A percentile compares a stretch with the other conserved stretches of the same genome.
phyloP scores from a whole-genome alignment of 306 rosid genomes.

The Gastrolobium bilobum region DNA sequence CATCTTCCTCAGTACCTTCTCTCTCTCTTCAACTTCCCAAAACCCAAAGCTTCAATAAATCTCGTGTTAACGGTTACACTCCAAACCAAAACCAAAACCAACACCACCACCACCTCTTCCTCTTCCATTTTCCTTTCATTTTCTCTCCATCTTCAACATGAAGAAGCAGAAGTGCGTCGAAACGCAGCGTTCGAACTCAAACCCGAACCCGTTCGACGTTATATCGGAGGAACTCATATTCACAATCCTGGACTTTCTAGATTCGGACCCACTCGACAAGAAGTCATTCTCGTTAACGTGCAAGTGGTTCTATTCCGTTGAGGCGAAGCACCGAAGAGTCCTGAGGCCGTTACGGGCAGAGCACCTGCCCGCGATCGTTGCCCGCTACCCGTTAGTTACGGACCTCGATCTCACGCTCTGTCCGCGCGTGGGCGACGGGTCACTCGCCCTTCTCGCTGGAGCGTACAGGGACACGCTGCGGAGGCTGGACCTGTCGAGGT shows the following conservation, averaged over 20 bases:
- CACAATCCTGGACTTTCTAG: slow-evolving; percentile 70
- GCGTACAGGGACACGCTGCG: slow-evolving; percentile 59
- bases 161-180: slow-evolving; percentile 56
- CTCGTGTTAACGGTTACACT: slow-evolving; percentile 52
- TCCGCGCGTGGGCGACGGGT: slow-evolving; percentile 63
- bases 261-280: slow-evolving; percentile 52
- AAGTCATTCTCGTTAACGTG: slow-evolving; percentile 71
- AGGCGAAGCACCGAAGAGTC: slow-evolving; percentile 76
- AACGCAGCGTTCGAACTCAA: background rate
- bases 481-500: slow-evolving; percentile 77
- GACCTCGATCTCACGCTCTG: slow-evolving; percentile 77
- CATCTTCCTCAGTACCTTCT: slow-evolving; percentile 20
- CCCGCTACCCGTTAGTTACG: slow-evolving; percentile 59
- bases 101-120: too few relatives aligned
- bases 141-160: slow-evolving; percentile 35
- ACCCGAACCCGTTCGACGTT: slow-evolving; percentile 58
- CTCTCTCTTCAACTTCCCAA: slow-evolving; percentile 26
- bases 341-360: slow-evolving; percentile 77
- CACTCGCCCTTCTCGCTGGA: slow-evolving; percentile 55
- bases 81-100: background rate
- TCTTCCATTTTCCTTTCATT: too few relatives aligned
- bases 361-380: slow-evolving; percentile 58
- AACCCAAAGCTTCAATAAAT: slow-evolving; percentile 34
- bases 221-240: slow-evolving; percentile 83
- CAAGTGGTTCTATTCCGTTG: slow-evolving; percentile 55